Conservation (phyloP, 495 filamentous ascomycete genomes). For the Xylaria acuta region DNA sequence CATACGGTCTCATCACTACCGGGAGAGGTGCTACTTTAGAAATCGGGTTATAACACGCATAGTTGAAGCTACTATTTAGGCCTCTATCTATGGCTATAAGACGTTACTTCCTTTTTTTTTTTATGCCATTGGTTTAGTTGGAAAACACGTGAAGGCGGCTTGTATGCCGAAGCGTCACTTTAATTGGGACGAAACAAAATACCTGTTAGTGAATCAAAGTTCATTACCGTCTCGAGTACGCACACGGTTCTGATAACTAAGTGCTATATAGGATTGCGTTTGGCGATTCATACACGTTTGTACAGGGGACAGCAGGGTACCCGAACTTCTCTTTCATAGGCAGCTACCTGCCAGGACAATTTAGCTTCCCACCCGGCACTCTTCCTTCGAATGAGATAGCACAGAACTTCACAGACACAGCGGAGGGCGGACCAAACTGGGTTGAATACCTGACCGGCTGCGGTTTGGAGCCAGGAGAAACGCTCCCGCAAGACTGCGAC, state of each 20-base stretch:
- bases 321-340: slow-evolving; percentile 60
- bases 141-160: not conserved
- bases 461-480: slow-evolving; percentile 38
- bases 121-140: not conserved
- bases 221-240: not conserved
- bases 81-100: not conserved
- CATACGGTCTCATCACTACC: not conserved
- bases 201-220: not conserved
- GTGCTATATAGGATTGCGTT: slow-evolving; percentile 51
- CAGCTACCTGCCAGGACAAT: slow-evolving; percentile 41
- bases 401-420: slow-evolving; percentile 56
- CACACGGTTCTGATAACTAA: not conserved
- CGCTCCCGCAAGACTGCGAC: slow-evolving; percentile 36
- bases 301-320: slow-evolving; percentile 57
- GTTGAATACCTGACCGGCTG: slow-evolving; percentile 57
- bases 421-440: slow-evolving; percentile 60
- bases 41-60: not conserved
- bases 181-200: slow-evolving; percentile 4
- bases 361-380: slow-evolving; percentile 45
- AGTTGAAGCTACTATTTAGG: not conserved
- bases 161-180: not conserved
- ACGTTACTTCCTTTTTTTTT: not conserved
- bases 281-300: slow-evolving; percentile 62
- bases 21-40: not conserved
- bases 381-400: slow-evolving; percentile 56